A percentile compares a stretch with the other conserved stretches of the same genome.
phyloP scores from a whole-genome alignment of 495 filamentous ascomycete genomes.

The Neurospora tetrasperma region DNA sequence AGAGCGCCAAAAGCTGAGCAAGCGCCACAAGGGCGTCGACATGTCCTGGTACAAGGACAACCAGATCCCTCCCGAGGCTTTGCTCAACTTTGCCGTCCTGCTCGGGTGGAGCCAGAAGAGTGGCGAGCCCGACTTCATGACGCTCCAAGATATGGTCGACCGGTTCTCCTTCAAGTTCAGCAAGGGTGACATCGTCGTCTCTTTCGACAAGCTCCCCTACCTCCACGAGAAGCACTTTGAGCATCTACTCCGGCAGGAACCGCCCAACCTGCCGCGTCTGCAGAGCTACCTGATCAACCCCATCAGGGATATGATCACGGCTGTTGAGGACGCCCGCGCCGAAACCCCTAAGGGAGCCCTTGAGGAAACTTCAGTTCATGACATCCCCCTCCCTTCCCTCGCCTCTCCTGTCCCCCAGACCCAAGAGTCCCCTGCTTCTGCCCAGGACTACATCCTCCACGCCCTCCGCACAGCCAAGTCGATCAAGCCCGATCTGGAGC shows the following conservation, averaged over 20 bases:
- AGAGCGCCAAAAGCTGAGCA: slow-evolving; percentile 76
- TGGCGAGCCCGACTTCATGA: slow-evolving; percentile 51
- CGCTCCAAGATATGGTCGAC: slow-evolving; percentile 54
- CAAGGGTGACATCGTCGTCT: slow-evolving; percentile 76
- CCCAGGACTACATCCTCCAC: slow-evolving; percentile 4
- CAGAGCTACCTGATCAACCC: slow-evolving; percentile 15
- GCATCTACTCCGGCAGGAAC: slow-evolving; percentile 7
- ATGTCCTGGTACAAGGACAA: slow-evolving; percentile 56
- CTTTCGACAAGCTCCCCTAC: slow-evolving; percentile 68
- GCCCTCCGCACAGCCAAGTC: slow-evolving; percentile 12
- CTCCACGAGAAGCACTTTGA: slow-evolving; percentile 63
- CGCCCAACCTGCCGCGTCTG: not conserved
- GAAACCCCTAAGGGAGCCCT: not conserved
- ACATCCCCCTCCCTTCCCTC: not conserved
- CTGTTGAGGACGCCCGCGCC: not conserved
- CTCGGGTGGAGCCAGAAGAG: slow-evolving; percentile 67
- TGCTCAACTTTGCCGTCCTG: slow-evolving; percentile 77
- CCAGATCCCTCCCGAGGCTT: slow-evolving; percentile 59
- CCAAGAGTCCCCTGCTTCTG: not conserved
- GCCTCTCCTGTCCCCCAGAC: not conserved
- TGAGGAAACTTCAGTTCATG: not conserved
- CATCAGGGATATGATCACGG: not conserved
- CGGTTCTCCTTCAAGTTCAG: slow-evolving; percentile 78
- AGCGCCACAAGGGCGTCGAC: slow-evolving; percentile 64
- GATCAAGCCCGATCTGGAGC: slow-evolving; percentile 9